These are phyloP conservation scores for Nicotiana otophora DNA, from an alignment of 257 asterid species.

Conservation along the genomic window DNA sequence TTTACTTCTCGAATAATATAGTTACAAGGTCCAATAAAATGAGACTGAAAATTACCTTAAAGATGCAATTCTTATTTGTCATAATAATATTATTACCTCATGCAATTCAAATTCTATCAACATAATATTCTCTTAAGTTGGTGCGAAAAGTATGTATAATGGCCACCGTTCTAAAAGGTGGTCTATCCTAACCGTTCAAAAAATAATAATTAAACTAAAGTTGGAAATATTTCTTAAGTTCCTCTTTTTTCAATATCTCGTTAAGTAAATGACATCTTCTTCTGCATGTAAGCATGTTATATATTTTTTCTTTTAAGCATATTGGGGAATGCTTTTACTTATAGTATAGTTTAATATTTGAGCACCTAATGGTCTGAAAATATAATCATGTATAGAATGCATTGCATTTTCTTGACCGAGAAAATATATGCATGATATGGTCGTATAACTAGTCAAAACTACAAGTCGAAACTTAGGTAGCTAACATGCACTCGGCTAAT, in stretches of 20 bases:
- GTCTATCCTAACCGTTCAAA: background rate
- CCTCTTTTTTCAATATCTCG: too few relatives aligned
- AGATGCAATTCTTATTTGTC: too few relatives aligned
- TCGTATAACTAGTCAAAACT: background rate
- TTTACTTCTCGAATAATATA: background rate
- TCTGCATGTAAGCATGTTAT: too few relatives aligned
- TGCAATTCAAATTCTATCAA: background rate
- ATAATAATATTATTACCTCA: too few relatives aligned
- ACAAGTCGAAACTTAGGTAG: background rate
- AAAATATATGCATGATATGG: background rate
- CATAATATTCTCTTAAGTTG: background rate
- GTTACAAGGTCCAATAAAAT: background rate
- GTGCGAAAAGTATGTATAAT: too few relatives aligned
- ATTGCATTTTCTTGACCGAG: background rate
- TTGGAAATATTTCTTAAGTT: too few relatives aligned
- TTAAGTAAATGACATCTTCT: too few relatives aligned
- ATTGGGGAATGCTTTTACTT: background rate
- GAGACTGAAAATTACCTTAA: background rate
- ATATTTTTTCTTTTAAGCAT: background rate
- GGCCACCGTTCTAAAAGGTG: background rate
- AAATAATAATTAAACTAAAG: too few relatives aligned
- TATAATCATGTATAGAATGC: background rate
- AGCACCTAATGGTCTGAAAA: background rate
- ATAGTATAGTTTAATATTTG: background rate
- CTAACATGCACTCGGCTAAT: background rate